phyloP scores from a whole-genome alignment of 306 rosid genomes.

The Oxytropis ochrocephala region DNA sequence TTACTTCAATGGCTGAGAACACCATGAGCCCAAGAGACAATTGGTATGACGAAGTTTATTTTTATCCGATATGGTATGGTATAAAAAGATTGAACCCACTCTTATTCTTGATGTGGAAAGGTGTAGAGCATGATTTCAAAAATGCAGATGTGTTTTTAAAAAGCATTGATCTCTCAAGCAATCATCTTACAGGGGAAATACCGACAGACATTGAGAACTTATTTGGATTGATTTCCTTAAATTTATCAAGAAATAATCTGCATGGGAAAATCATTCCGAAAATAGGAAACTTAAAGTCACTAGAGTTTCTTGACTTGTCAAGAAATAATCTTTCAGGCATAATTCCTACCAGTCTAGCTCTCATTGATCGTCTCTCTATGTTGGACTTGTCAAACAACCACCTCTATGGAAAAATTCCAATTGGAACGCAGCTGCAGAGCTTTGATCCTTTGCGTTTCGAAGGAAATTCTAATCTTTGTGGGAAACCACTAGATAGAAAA shows the following conservation, averaged over 20 bases:
- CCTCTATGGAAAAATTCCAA: conserved; percentile 1
- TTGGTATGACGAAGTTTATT: too few relatives aligned
- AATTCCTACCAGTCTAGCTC: conserved; percentile 7
- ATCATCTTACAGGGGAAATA: conserved; percentile 2
- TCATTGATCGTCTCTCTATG: neutral
- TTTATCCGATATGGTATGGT: too few relatives aligned
- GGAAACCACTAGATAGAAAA: neutral
- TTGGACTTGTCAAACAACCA: conserved; percentile 16
- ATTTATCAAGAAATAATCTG: conserved; percentile 3
- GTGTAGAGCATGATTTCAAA: neutral
- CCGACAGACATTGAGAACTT: neutral
- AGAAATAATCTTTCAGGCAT: neutral
- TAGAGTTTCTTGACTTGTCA: conserved; percentile 19
- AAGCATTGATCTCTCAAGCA: conserved; percentile 18
- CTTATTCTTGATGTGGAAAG: conserved; percentile 4
- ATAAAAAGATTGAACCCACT: too few relatives aligned
- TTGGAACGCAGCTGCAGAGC: conserved; percentile 6
- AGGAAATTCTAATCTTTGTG: neutral
- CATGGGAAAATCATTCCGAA: neutral
- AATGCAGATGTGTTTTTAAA: neutral
- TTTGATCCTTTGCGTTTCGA: neutral
- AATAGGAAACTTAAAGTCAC: neutral
- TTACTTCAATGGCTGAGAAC: neutral
- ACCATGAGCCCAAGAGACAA: neutral
- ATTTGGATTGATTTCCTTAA: neutral